Evolutionary conservation across 2,329 filamentous ascomycete genomes (phyloP).

Genomic region (Colletotrichum phormii): DNA sequence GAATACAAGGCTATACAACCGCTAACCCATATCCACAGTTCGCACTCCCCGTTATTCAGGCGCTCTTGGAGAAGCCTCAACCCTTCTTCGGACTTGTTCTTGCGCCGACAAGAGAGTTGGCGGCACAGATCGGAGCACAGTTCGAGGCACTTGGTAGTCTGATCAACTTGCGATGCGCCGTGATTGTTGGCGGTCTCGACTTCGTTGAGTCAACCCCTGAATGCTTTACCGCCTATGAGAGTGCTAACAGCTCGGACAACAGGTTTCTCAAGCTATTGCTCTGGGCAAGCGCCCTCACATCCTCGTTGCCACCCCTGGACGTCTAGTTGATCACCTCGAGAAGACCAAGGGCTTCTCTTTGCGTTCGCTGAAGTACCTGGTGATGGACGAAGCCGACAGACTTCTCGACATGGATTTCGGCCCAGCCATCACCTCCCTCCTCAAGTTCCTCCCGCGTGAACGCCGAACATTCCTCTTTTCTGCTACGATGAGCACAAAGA

Average conservation of each 20-base stretch:
- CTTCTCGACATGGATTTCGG: slow-evolving; percentile 95
- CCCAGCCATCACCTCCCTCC: slow-evolving; percentile 90
- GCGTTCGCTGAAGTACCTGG: slow-evolving; percentile 83
- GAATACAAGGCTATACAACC: not conserved
- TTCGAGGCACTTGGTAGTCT: slow-evolving; percentile 89
- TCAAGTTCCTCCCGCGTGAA: slow-evolving; percentile 86
- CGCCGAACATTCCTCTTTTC: slow-evolving; percentile 89
- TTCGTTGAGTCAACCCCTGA: not conserved
- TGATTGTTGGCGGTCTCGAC: slow-evolving; percentile 93
- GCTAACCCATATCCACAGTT: slow-evolving; percentile 60
- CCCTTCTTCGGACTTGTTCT: slow-evolving; percentile 89
- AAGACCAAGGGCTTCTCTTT: slow-evolving; percentile 97
- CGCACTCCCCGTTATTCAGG: slow-evolving; percentile 90
- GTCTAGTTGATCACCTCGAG: slow-evolving; percentile 81
- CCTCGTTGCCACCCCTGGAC: slow-evolving; percentile 72
- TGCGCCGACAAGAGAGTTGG: slow-evolving; percentile 92
- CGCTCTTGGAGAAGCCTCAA: slow-evolving; percentile 88
- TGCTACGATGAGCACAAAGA: slow-evolving; percentile 93
- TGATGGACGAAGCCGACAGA: slow-evolving; percentile 95
- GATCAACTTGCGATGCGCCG: slow-evolving; percentile 87
- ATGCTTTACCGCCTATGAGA: too few relatives aligned
- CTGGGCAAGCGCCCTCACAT: slow-evolving; percentile 97
- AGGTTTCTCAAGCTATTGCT: slow-evolving; percentile 87
- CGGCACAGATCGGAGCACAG: slow-evolving; percentile 88
- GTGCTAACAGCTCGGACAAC: not conserved